Conservation (phyloP, 2,329 filamentous ascomycete genomes). For the Coniosporium tulheliwenetii region DNA sequence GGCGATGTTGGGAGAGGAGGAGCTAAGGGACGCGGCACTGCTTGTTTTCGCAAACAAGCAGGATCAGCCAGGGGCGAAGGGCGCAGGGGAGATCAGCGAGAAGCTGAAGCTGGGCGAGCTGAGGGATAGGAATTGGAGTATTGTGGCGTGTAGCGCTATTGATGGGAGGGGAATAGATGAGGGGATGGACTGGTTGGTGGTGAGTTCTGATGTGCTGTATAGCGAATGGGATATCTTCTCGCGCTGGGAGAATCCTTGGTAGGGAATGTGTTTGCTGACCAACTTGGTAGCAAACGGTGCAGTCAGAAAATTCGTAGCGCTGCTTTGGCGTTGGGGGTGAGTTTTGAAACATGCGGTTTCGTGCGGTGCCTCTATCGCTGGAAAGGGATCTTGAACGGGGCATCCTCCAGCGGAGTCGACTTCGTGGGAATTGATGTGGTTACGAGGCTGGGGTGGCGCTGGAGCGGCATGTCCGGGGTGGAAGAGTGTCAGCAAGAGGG, state of each 20-base stretch:
- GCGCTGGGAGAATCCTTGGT: too few species aligned
- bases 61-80: conserved; percentile 92
- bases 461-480: too few species aligned
- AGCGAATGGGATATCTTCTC: too few species aligned
- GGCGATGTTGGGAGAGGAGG: conserved; percentile 94
- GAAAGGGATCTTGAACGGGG: too few species aligned
- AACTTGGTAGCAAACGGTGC: not conserved
- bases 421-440: too few species aligned
- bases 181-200: conserved; percentile 98
- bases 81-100: conserved; percentile 91
- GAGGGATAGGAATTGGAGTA: conserved; percentile 96
- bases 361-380: too few species aligned
- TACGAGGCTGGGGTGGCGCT: too few species aligned
- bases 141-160: conserved; percentile 92
- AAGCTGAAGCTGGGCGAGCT: conserved; percentile 79
- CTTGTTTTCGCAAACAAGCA: conserved; percentile 99
- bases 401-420: too few species aligned
- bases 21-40: conserved; percentile 80
- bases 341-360: too few species aligned
- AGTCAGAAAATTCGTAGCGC: not conserved
- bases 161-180: conserved; percentile 89
- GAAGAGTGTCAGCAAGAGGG: too few species aligned
- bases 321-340: too few species aligned
- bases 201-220: conserved; percentile 26
- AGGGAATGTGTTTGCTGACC: too few species aligned